phyloP scores from a whole-genome alignment of 306 rosid genomes.

The Cyamopsis tetragonoloba region DNA sequence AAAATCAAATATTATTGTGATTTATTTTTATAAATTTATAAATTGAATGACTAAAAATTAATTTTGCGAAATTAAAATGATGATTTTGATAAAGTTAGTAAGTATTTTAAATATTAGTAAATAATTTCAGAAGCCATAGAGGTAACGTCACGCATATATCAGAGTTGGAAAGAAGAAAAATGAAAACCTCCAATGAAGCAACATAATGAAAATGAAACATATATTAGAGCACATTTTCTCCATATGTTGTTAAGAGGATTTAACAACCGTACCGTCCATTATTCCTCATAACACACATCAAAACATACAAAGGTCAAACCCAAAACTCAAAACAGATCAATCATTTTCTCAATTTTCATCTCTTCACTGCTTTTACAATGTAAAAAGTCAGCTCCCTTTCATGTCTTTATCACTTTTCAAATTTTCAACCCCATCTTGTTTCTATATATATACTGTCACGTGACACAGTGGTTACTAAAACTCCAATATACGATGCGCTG shows the following conservation, averaged over 20 bases:
- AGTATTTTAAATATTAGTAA: no score
- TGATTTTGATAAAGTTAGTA: no score
- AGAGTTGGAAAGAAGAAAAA: not conserved
- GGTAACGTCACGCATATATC: not conserved
- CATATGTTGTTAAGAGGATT: constrained; percentile 29
- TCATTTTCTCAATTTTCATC: not conserved
- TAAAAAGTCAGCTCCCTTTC: constrained; percentile 19
- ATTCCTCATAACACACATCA: not conserved
- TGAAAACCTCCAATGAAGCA: not conserved
- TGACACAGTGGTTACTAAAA: no score
- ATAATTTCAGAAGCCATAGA: no score
- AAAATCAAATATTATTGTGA: no score
- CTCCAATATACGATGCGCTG: not conserved
- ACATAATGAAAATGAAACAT: not conserved
- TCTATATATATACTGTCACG: not conserved
- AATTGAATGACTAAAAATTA: no score
- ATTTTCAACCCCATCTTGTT: not conserved
- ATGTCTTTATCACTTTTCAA: not conserved
- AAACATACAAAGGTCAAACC: constrained; percentile 35
- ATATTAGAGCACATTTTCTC: constrained; percentile 4
- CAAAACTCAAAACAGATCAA: not conserved
- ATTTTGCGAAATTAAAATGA: no score
- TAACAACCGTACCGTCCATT: constrained; percentile 49
- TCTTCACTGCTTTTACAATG: constrained; percentile 8
- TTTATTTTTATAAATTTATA: no score